Conservation (phyloP, 2,329 filamentous ascomycete genomes). For the Aspergillus niger region DNA sequence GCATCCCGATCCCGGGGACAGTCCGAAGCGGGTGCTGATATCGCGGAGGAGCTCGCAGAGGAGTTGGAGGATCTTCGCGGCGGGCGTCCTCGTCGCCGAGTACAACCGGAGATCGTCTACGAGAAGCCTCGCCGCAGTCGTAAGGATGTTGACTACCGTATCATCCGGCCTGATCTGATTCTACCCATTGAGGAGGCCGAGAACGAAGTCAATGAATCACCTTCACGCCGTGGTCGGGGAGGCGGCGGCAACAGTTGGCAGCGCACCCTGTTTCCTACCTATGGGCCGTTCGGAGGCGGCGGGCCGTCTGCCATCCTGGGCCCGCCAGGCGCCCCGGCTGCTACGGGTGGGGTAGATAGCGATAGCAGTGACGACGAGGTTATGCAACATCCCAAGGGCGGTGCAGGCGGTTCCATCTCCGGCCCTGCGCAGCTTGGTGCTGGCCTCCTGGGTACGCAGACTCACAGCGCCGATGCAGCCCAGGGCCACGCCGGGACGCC, state of each 20-base stretch:
- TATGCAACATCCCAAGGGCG: slow-evolving; percentile 61
- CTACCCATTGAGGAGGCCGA: slow-evolving; percentile 75
- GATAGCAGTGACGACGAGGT: slow-evolving; percentile 96
- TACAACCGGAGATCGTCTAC: slow-evolving; percentile 39
- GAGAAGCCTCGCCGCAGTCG: slow-evolving; percentile 57
- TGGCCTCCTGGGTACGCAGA: slow-evolving; percentile 58
- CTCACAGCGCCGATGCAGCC: slow-evolving; percentile 59
- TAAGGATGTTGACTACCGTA: slow-evolving; percentile 80
- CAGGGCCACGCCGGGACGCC: slow-evolving; percentile 63
- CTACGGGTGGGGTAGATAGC: slow-evolving; percentile 79
- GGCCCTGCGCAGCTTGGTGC: slow-evolving; percentile 55
- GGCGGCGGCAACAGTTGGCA: slow-evolving; percentile 65
- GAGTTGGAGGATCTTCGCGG: slow-evolving; percentile 58
- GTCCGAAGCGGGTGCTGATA: slow-evolving; percentile 50
- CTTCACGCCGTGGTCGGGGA: slow-evolving; percentile 67
- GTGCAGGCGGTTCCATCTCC: slow-evolving; percentile 62
- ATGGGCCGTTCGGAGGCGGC: slow-evolving; percentile 86
- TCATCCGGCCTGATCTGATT: slow-evolving; percentile 72
- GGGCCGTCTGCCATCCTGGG: slow-evolving; percentile 71
- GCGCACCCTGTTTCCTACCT: slow-evolving; percentile 82
- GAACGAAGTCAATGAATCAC: slow-evolving; percentile 66
- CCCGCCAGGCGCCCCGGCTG: slow-evolving; percentile 68
- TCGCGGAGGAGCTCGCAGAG: slow-evolving; percentile 60
- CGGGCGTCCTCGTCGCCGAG: slow-evolving; percentile 44
- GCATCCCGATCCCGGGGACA: slow-evolving; percentile 49